Evolutionary conservation across 2,329 filamentous ascomycete genomes (phyloP).

Genomic region (Xylaria sp.): DNA sequence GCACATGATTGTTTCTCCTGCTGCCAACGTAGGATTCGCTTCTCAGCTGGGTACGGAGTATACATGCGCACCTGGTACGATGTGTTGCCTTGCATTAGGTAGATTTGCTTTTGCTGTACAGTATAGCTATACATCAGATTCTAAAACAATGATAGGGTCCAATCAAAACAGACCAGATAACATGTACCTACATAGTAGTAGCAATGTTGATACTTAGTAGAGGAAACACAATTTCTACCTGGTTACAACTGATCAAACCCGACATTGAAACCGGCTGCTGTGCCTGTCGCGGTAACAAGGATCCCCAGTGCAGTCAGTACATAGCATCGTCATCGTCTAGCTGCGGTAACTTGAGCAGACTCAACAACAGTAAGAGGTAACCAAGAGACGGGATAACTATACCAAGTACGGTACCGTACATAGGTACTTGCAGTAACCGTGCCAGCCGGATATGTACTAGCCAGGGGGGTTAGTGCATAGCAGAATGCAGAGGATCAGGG

Average conservation of each 20-base stretch:
- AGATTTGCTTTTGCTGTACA: constrained; percentile 26
- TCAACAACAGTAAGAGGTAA: constrained; percentile 4
- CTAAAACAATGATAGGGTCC: background rate
- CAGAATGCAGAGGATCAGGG: constrained; percentile 2
- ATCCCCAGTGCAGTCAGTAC: background rate
- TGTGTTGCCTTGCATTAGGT: constrained; percentile 24
- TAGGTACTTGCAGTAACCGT: constrained; percentile 10
- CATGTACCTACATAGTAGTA: too few relatives aligned
- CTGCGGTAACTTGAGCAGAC: background rate
- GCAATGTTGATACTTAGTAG: background rate
- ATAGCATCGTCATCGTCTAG: background rate
- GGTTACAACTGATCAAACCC: background rate
- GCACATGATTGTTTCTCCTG: constrained; percentile 32
- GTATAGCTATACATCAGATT: background rate
- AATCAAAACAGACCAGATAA: background rate
- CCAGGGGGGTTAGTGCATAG: constrained; percentile 15
- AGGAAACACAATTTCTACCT: background rate
- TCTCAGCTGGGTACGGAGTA: constrained; percentile 30
- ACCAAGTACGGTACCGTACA: background rate
- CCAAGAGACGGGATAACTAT: constrained; percentile 4
- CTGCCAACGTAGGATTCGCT: constrained; percentile 34
- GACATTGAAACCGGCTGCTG: background rate
- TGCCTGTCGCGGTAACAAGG: background rate
- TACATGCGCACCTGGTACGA: constrained; percentile 14
- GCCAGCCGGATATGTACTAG: constrained; percentile 3